Base-by-base conservation (phyloP, 208 protist species). In the Acanthamoeba pearcei region DNA sequence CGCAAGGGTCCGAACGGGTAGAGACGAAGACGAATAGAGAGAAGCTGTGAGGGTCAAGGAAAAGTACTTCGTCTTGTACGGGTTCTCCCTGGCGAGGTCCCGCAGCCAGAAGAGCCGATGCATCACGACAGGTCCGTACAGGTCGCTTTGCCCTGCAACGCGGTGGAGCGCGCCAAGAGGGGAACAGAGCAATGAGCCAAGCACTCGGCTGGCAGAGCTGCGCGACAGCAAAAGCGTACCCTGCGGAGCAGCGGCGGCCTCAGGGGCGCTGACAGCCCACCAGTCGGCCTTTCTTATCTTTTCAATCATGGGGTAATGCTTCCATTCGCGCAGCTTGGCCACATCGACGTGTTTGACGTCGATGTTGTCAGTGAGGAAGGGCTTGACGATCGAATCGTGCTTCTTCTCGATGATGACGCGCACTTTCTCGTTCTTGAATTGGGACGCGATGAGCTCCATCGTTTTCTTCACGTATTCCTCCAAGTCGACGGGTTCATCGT, bases 371-470 rank as follows among this genome's bases (percentile, higher is more conserved):
- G 72, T 80, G 13, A 80, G 72, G 72, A 35, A 53, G 22, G 72
- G 42, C 80, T 88, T 32, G 29, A 64, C 53, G 51, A 35, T 42
- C 12, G 19, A 6, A 4, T 49, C 51, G 51, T 55, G 51, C 80
- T 88, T 88, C 80, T 35, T 24, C 80, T 88, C 80, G 24, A 88
- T 32, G 24, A 88, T 42, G 80, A 88, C 4, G 42, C 80, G 80
- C 13, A 88, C 80, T 15, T 88, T 88, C 80, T 88, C 80, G 22
- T 88, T 51, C 51, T 88, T 88, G 51, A 88, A 88, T 27, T 88
- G 80, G 6, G 80, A 55, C 15, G 80, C 8, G 51, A 88, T 88
- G 80, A 88, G 49, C 27, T 88, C 51, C 51, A 88, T 66, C 80
- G 80, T 66, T 29, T 64, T 55, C n/a, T 62, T n/a, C 27, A 88